These are phyloP conservation scores for Tetrapisispora pingtungensis DNA, from an alignment of 805 yeast species.

Conservation along the genomic window DNA sequence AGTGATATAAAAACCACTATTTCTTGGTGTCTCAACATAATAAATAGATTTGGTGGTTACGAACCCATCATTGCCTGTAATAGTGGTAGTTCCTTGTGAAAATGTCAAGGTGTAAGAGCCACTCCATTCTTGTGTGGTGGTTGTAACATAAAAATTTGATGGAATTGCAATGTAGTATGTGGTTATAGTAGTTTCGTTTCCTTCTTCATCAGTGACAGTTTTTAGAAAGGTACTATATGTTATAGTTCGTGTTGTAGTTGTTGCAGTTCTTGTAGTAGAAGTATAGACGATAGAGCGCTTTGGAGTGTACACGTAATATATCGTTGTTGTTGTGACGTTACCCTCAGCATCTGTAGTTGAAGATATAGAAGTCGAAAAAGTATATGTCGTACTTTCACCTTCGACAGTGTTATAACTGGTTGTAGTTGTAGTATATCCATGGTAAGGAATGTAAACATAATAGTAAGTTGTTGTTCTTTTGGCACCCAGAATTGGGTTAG, in stretches of 20 bases:
- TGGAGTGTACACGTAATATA: slow-evolving; percentile 9
- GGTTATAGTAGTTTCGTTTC: slow-evolving; percentile 1
- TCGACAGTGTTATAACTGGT: background rate
- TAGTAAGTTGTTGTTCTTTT: background rate
- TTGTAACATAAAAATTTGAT: background rate
- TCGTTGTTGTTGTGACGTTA: slow-evolving; percentile 7
- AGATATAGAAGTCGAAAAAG: slow-evolving; percentile 1
- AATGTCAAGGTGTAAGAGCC: background rate
- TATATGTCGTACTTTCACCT: background rate
- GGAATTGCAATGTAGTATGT: slow-evolving; percentile 2
- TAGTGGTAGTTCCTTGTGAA: background rate
- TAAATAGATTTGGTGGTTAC: slow-evolving; percentile 4
- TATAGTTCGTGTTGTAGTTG: background rate
- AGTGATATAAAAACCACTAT: background rate
- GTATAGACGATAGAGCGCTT: background rate
- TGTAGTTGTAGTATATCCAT: background rate
- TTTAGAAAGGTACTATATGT: background rate
- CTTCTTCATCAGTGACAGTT: background rate
- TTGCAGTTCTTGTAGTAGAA: background rate
- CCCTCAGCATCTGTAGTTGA: slow-evolving; percentile 8
- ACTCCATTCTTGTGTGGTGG: background rate
- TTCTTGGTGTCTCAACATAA: slow-evolving; percentile 6
- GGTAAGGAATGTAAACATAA: background rate
- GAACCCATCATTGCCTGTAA: slow-evolving; percentile 3
- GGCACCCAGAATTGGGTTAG: background rate